These are phyloP conservation scores for Plantago rigida DNA, from an alignment of 305 asterid genomes.

Conservation along the genomic window DNA sequence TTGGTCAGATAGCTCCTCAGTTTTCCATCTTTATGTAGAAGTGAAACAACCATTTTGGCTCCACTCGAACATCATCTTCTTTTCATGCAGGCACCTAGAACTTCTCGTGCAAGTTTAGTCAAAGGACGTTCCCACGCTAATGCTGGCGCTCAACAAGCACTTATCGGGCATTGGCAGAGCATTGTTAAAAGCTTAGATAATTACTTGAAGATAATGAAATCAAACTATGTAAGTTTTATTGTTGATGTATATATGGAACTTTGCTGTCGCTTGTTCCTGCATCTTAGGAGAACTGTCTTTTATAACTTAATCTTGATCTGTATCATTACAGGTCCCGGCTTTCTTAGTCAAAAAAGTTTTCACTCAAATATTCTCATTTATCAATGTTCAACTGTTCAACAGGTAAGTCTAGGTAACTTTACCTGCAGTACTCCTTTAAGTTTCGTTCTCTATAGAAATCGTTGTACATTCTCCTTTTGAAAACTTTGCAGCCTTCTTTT, in stretches of 20 bases:
- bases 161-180: slow-evolving; percentile 98
- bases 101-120: slow-evolving; percentile 82
- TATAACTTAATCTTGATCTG: slow-evolving; percentile 20
- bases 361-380: slow-evolving; percentile 84
- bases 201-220: slow-evolving; percentile 83
- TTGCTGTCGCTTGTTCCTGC: slow-evolving; percentile 8
- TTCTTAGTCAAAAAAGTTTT: slow-evolving; percentile 75
- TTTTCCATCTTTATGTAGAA: background rate
- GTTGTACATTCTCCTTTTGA: slow-evolving; percentile 19
- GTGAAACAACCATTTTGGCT: slow-evolving; percentile 14
- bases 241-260: slow-evolving; percentile 7
- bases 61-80: slow-evolving; percentile 15
- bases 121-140: slow-evolving; percentile 91
- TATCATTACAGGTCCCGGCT: slow-evolving; percentile 63
- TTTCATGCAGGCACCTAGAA: slow-evolving; percentile 77
- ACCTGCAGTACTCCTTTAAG: slow-evolving; percentile 1
- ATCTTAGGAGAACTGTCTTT: slow-evolving; percentile 4
- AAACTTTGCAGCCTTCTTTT: slow-evolving; percentile 69
- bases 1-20: slow-evolving; percentile 11
- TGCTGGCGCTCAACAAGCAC: slow-evolving; percentile 92
- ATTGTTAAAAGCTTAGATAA: slow-evolving; percentile 77
- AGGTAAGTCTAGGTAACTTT: slow-evolving; percentile 42
- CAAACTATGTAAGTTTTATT: slow-evolving; percentile 58
- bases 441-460: slow-evolving; percentile 13
- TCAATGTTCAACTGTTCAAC: slow-evolving; percentile 94